These are phyloP conservation scores for Maudiozyma serrabonitensis DNA, from an alignment of 805 yeast genomes.

Conservation along the genomic window DNA sequence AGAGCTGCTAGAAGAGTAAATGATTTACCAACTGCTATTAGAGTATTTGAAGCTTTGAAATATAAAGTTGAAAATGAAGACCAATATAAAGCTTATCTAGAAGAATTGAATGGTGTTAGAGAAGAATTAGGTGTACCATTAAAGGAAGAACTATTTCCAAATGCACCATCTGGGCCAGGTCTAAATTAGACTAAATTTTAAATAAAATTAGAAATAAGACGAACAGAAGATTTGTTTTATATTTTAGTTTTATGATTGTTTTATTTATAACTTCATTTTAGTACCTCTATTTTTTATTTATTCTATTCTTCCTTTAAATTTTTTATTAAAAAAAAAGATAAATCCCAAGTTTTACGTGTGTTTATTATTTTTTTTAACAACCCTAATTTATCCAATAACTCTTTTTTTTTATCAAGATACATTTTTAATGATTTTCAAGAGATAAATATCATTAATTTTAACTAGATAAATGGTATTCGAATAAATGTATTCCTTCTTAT, in stretches of 20 bases:
- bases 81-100: constrained; percentile 93
- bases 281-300: background rate
- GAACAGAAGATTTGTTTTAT: background rate
- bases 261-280: background rate
- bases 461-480: too few relatives aligned
- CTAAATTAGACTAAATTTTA: background rate
- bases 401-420: too few relatives aligned
- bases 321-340: background rate
- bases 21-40: constrained; percentile 96
- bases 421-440: too few relatives aligned
- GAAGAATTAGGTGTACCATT: constrained; percentile 87
- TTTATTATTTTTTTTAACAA: too few relatives aligned
- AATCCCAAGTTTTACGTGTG: constrained; percentile 5
- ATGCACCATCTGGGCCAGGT: constrained; percentile 18
- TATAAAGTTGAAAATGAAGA: constrained; percentile 91
- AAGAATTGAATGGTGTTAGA: constrained; percentile 85
- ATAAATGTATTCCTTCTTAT: background rate
- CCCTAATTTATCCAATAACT: too few relatives aligned
- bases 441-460: too few relatives aligned
- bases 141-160: constrained; percentile 75
- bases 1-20: constrained; percentile 98
- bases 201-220: too few relatives aligned
- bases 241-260: background rate
- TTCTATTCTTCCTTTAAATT: background rate
- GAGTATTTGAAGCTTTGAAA: constrained; percentile 95